phyloP scores from a whole-genome alignment of 2,329 filamentous ascomycete species.

The Fusarium secorum region DNA sequence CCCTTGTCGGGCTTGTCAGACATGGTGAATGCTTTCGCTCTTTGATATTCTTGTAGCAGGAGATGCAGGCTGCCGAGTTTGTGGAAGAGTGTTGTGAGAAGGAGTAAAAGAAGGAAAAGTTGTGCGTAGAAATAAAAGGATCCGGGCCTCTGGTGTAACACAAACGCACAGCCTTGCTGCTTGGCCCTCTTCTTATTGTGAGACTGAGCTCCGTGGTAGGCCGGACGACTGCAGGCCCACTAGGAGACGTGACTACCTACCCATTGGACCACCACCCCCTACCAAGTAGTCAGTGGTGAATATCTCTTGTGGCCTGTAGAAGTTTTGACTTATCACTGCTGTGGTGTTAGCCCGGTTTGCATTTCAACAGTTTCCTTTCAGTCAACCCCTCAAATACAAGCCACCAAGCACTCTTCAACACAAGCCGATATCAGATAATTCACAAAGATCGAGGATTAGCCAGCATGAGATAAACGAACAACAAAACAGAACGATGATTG shows the following conservation, averaged over 20 bases:
- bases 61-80: not conserved
- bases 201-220: not conserved
- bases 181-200: not conserved
- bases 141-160: not conserved
- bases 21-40: not conserved
- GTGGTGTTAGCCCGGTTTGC: not conserved
- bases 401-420: not conserved
- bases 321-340: rapidly evolving
- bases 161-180: not conserved
- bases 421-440: no score
- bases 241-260: not conserved
- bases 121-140: not conserved
- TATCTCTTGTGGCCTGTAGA: no score
- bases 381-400: not conserved
- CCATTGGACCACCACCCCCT: no score
- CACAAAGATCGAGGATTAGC: rapidly evolving
- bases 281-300: rapidly evolving
- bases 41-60: not conserved
- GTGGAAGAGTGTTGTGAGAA: not conserved
- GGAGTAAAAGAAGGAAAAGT: not conserved
- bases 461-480: not conserved
- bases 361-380: not conserved
- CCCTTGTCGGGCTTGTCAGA: not conserved
- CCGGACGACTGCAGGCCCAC: not conserved
- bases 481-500: rapidly evolving